These are phyloP conservation scores for Ustilago xerochloae DNA, from an alignment of 1,284 basidiomycete genomes.

Conservation along the genomic window DNA sequence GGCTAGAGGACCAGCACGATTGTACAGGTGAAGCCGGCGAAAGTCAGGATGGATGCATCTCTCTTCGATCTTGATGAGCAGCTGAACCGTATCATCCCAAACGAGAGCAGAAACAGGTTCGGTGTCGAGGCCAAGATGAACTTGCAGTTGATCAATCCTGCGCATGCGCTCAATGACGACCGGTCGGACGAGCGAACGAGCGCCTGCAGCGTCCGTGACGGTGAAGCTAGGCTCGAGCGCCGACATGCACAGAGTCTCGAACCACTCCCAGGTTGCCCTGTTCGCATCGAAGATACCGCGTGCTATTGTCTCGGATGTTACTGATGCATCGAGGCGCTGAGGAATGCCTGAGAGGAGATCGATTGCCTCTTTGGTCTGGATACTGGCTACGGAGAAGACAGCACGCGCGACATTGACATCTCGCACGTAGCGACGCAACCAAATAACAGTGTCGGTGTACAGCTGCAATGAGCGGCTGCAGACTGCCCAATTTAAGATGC, in stretches of 20 bases:
- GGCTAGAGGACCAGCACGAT: background rate
- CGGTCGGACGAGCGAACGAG: background rate
- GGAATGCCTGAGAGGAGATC: slow-evolving; percentile 4
- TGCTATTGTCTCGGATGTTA: no score
- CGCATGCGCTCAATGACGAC: slow-evolving; percentile 9
- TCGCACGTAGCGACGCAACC: slow-evolving; percentile 2
- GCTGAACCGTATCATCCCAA: slow-evolving; percentile 1
- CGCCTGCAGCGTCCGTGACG: background rate
- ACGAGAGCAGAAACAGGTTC: background rate
- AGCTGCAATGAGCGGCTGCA: slow-evolving; percentile 1
- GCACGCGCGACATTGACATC: slow-evolving; percentile 4
- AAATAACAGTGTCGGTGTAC: background rate
- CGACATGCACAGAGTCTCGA: background rate
- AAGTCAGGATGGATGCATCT: slow-evolving; percentile 2
- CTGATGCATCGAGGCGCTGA: no score
- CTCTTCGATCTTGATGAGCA: slow-evolving; percentile 1
- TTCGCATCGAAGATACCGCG: background rate
- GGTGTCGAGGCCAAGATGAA: background rate
- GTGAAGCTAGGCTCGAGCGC: slow-evolving; percentile 2
- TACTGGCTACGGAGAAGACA: background rate
- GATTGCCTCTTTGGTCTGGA: background rate
- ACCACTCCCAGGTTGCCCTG: slow-evolving; percentile 6
- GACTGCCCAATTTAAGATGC: background rate
- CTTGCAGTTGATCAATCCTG: background rate
- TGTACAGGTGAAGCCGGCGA: background rate